phyloP scores from a whole-genome alignment of 2,329 filamentous ascomycete species.

The Apiospora koreana region DNA sequence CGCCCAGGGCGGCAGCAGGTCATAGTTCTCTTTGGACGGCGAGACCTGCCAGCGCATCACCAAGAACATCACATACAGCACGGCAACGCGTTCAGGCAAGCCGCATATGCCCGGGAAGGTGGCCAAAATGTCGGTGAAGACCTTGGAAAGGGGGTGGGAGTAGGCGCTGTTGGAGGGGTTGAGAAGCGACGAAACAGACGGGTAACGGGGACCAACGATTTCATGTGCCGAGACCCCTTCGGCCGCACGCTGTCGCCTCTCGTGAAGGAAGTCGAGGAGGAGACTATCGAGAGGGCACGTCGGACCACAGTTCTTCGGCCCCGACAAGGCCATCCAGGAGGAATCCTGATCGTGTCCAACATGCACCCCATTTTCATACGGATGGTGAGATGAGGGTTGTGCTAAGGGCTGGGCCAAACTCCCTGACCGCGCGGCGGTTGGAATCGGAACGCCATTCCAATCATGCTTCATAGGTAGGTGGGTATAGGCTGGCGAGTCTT shows the following conservation, averaged over 20 bases:
- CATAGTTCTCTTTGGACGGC: constrained; percentile 77
- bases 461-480: constrained; percentile 54
- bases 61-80: constrained; percentile 85
- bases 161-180: constrained; percentile 65
- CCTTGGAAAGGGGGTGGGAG: constrained; percentile 77
- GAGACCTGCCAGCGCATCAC: constrained; percentile 84
- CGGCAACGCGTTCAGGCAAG: constrained; percentile 81
- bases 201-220: constrained; percentile 76
- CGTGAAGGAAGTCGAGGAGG: constrained; percentile 76
- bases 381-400: background rate
- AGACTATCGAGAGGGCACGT: constrained; percentile 79
- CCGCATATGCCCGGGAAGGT: constrained; percentile 79
- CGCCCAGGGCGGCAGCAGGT: constrained; percentile 73
- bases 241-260: constrained; percentile 65
- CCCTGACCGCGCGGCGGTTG: constrained; percentile 9
- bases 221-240: constrained; percentile 65
- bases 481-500: constrained; percentile 45
- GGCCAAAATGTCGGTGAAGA: constrained; percentile 81
- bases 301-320: constrained; percentile 60
- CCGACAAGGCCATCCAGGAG: constrained; percentile 24
- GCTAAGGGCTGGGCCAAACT: background rate
- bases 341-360: constrained; percentile 10
- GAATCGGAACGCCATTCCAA: constrained; percentile 37
- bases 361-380: constrained; percentile 13
- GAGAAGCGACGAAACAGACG: constrained; percentile 75